Percentiles rank a stretch among this genome's conserved stretches.
Evolutionary conservation across 768 basidiomycete genomes (phyloP).

Genomic region (Cubamyces sp.): DNA sequence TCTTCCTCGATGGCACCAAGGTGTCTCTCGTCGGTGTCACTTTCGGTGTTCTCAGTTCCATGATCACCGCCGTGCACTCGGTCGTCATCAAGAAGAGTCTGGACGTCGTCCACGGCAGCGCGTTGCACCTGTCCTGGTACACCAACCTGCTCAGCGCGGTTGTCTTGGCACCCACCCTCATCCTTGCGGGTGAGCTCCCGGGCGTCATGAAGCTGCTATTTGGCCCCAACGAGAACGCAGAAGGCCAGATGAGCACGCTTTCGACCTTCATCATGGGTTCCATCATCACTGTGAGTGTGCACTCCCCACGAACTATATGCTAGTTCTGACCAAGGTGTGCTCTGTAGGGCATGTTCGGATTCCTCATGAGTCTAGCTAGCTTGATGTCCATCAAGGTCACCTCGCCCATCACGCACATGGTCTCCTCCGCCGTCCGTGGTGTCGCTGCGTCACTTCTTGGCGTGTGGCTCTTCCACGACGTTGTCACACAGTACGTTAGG

Average conservation of each 20-base stretch:
- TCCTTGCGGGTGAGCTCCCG: conserved; percentile 76
- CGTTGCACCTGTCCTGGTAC: conserved; percentile 89
- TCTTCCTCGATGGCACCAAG: conserved; percentile 73
- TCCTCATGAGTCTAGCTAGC: conserved; percentile 93
- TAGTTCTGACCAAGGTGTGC: not conserved
- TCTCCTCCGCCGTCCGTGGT: conserved; percentile 93
- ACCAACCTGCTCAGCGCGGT: conserved; percentile 82
- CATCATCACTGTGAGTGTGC: conserved; percentile 63
- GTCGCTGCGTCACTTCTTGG: conserved; percentile 89
- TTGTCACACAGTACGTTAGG: conserved; percentile 71
- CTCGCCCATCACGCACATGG: conserved; percentile 97
- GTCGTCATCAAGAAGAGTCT: conserved; percentile 93
- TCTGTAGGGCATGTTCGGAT: conserved; percentile 78
- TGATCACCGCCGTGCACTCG: conserved; percentile 89
- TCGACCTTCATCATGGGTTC: conserved; percentile 81
- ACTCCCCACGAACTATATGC: not conserved
- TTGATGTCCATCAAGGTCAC: conserved; percentile 96
- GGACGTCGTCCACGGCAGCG: conserved; percentile 78
- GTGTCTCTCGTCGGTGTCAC: conserved; percentile 66
- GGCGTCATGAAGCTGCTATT: conserved; percentile 65
- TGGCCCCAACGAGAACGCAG: conserved; percentile 42
- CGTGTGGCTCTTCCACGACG: conserved; percentile 78
- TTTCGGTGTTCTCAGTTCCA: conserved; percentile 84
- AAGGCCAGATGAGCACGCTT: conserved; percentile 49
- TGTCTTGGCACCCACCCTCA: conserved; percentile 70